Evolutionary conservation across 2,329 filamentous ascomycete genomes (phyloP).

Genomic region (Incumbomyces lentus): DNA sequence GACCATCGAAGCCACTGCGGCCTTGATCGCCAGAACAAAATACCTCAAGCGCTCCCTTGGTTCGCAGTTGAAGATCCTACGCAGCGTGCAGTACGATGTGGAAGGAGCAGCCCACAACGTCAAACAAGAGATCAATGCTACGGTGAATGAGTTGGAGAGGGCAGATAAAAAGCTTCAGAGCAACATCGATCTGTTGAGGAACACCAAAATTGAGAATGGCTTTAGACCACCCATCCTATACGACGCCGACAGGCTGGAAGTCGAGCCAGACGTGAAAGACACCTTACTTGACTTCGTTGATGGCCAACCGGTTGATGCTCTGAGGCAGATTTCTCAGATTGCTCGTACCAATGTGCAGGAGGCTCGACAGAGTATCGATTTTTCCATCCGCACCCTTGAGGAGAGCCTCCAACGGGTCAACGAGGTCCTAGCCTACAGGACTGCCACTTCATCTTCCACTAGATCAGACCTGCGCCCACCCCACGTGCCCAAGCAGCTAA

Average conservation of each 20-base stretch:
- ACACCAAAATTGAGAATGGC: slow-evolving; percentile 48
- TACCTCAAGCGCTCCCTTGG: slow-evolving; percentile 56
- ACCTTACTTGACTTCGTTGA: slow-evolving; percentile 59
- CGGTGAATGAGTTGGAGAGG: slow-evolving; percentile 47
- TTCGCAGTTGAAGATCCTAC: slow-evolving; percentile 35
- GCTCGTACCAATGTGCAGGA: slow-evolving; percentile 52
- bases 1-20: slow-evolving; percentile 66
- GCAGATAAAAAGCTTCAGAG: slow-evolving; percentile 48
- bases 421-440: slow-evolving; percentile 36
- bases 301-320: slow-evolving; percentile 48
- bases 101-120: slow-evolving; percentile 33
- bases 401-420: slow-evolving; percentile 59
- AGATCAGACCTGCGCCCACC: slow-evolving; percentile 28
- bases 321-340: slow-evolving; percentile 45
- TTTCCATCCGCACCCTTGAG: slow-evolving; percentile 57
- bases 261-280: slow-evolving; percentile 29
- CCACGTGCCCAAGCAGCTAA: slow-evolving; percentile 44
- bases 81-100: slow-evolving; percentile 34
- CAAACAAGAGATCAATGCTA: slow-evolving; percentile 35
- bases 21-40: slow-evolving; percentile 59
- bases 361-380: slow-evolving; percentile 48
- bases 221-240: slow-evolving; percentile 35
- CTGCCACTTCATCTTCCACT: slow-evolving; percentile 17
- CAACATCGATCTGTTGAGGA: slow-evolving; percentile 45
- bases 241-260: background rate